phyloP scores from a whole-genome alignment of 1,284 basidiomycete genomes.

The Cerioporus squamosus region DNA sequence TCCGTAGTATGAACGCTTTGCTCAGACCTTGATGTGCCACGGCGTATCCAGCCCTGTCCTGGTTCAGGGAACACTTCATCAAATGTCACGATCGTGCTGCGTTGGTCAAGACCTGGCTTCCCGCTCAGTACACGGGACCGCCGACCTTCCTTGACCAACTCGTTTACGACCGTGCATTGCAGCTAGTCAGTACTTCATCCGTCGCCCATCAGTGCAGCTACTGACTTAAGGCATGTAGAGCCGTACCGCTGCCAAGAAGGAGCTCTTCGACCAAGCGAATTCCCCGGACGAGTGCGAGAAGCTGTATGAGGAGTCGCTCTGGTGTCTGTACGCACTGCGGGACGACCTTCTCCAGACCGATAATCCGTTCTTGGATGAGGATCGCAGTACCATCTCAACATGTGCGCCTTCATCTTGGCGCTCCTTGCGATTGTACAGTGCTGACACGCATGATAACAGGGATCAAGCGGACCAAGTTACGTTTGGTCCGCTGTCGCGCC shows the following conservation, averaged over 20 bases:
- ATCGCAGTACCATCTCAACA: constrained; percentile 78
- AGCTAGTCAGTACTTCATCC: constrained; percentile 51
- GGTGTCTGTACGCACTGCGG: constrained; percentile 90
- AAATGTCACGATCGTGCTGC: constrained; percentile 78
- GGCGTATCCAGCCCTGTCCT: constrained; percentile 57
- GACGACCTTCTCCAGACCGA: constrained; percentile 88
- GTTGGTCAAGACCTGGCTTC: constrained; percentile 82
- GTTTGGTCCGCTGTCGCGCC: constrained; percentile 70
- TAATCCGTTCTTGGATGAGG: constrained; percentile 85
- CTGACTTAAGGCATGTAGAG: constrained; percentile 62
- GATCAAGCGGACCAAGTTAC: constrained; percentile 83
- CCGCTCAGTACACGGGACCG: constrained; percentile 70
- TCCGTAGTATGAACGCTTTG: background rate
- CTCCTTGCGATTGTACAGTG: background rate
- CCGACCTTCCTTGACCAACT: constrained; percentile 80
- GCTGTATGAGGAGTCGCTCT: constrained; percentile 93
- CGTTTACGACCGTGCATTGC: constrained; percentile 79
- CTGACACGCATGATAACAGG: constrained; percentile 43
- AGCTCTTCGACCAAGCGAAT: constrained; percentile 81
- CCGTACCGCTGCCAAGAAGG: constrained; percentile 89
- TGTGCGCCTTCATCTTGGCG: constrained; percentile 50
- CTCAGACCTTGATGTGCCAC: constrained; percentile 14
- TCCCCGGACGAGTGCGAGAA: constrained; percentile 86
- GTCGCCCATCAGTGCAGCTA: background rate
- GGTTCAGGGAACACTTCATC: constrained; percentile 80